Base-by-base conservation (phyloP, 345 rosid genomes). In the Heritiera fomes region DNA sequence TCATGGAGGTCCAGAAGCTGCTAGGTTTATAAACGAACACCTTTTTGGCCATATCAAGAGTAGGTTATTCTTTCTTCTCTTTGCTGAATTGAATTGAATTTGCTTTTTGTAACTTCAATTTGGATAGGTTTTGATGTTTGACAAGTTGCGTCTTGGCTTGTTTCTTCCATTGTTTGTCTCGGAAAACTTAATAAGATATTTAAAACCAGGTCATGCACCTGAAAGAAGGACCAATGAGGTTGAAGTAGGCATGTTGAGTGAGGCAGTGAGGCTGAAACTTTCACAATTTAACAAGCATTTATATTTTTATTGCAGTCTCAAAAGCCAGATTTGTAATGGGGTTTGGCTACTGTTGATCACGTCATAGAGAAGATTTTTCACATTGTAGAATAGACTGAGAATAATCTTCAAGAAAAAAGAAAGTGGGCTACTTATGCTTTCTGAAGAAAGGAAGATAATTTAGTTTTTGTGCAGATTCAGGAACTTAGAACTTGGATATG, bases 1-100 rank as follows among this genome's bases (percentile, higher is more conserved):
- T 46, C 99, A 94, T 88, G 99, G 99, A 82, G 98, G 99, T 79
- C 94, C 99, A 9, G 99, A 97, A 85, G 90, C 99, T 64, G 92
- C 99, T 52, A 85, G 81, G 40, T 96, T 92, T 78, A 92, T 94
- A 4, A 97, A 93, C 78, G 90, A 97, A 8, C 91, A 78, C 68
- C 91, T 97, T 28, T 97, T 91, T 43, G 69, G 78, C 56, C 84
- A 97, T 73, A 80, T 97, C 79, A 91, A 87, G 87, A 89, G 97
- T 92, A 91, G 32, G 94, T 23, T 47, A 50, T 72, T 71, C 69
- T 84, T 53, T 64, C 49, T 71, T n/a, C 17, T 77, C 34, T 28
- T 53, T 72, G 52, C 14, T 76, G 52, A 67, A 53, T 34, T 58
- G 53, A 71, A 28, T 52, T 60, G 40, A 13, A 70, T 62, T 1